Base-by-base conservation (phyloP, 208 protist genomes). In the Balamuthia mandrillaris region DNA sequence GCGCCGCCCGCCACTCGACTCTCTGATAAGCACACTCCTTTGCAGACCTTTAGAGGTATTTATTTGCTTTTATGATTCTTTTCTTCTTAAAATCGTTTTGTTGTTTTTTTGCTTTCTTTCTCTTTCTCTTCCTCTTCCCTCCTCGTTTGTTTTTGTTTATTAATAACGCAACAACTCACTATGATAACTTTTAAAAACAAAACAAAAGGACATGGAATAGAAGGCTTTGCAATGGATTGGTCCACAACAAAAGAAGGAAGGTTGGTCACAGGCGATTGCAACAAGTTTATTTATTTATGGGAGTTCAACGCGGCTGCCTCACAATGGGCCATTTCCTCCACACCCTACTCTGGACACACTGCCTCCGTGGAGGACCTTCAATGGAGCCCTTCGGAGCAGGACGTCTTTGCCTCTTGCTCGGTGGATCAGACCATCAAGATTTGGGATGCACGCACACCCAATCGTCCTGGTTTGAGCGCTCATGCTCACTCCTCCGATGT, bases 341-440 rank as follows among this genome's bases (percentile, higher is more conserved):
- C 31, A 61, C 82, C 92, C 12, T 94, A 82, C 63, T 84, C 87
- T 86, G 92, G 92, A 44, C 87, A 95, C 81, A 47, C 90, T 87
- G 81, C 91, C 49, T 97, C 95, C 1, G 95, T 99, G 47, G 97
- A 99, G 91, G 98, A 99, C 90, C 93, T 99, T 21, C 94, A 97
- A 87, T 98, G 96, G 96, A 96, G 93, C 78, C 96, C 97, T 41
- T 97, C 90, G 21, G 97, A 98, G 91, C 87, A 35, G 14, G 52
- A 89, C 21, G 93, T 96, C 7, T 90, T 95, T 79, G 90, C 91
- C 27, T 92, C 88, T 31, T 90, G 88, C 85, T 93, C 89, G 3
- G 68, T 51, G 0, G 93, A 95, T 87, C 16, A 83, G 49, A 93
- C 87, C 0, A 79, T 95, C 16, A 70, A 85, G 33, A 84, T 95